Conservation (phyloP, 345 rosid genomes). For the Brassica nigra region DNA sequence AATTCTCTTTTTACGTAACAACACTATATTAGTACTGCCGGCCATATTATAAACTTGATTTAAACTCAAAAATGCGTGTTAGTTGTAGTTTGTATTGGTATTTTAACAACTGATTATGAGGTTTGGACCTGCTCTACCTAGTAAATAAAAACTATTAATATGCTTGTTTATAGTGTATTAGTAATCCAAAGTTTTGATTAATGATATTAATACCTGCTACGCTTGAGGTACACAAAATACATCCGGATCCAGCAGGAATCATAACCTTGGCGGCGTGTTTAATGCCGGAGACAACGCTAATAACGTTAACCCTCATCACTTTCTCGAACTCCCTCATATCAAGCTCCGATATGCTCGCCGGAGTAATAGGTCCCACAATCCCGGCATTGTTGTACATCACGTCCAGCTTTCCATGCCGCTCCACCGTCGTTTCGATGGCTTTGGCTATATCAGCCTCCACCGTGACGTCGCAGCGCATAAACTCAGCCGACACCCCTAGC, state of each 20-base stretch:
- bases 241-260: conserved; percentile 60
- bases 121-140: neutral
- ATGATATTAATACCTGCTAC: conserved; percentile 29
- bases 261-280: conserved; percentile 80
- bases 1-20: neutral
- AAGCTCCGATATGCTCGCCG: conserved; percentile 60
- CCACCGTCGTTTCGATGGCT: conserved; percentile 51
- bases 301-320: conserved; percentile 59
- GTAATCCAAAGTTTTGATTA: neutral
- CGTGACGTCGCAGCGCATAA: conserved; percentile 56
- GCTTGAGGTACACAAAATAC: conserved; percentile 76
- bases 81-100: neutral
- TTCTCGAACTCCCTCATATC: conserved; percentile 63
- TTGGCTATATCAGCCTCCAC: conserved; percentile 56
- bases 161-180: neutral
- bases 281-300: conserved; percentile 57
- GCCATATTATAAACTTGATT: neutral
- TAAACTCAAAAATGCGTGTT: neutral
- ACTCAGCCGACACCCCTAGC: conserved; percentile 60
- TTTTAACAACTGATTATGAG: too few species aligned
- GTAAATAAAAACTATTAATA: neutral
- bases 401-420: conserved; percentile 59
- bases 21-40: neutral
- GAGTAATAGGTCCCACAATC: conserved; percentile 47
- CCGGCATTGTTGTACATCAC: conserved; percentile 84